These are phyloP conservation scores for Dryas octopetala DNA, from an alignment of 306 rosid species.

Conservation along the genomic window DNA sequence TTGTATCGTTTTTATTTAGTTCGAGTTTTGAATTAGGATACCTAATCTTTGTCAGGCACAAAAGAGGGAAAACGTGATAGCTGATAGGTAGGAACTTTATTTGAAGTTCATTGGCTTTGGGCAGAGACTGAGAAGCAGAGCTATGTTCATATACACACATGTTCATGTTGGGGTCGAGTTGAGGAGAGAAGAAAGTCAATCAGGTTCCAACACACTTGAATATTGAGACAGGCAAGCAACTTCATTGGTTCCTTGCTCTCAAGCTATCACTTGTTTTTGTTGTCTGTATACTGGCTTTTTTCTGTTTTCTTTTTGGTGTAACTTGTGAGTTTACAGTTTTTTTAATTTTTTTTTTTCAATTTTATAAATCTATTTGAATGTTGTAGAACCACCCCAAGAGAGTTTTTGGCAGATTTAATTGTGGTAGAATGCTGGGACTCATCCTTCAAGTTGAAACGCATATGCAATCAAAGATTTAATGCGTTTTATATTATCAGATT, in stretches of 20 bases:
- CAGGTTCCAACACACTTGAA: neutral
- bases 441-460: neutral
- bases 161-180: neutral
- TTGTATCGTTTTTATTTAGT: neutral
- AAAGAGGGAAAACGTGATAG: neutral
- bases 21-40: neutral
- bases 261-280: constrained; percentile 1
- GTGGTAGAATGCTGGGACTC: neutral
- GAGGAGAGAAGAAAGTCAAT: neutral
- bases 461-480: neutral
- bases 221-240: constrained; percentile 1
- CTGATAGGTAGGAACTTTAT: neutral
- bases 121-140: neutral
- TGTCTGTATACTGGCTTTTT: neutral
- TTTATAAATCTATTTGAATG: neutral
- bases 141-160: neutral
- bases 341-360: no score
- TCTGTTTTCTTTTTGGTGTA: neutral
- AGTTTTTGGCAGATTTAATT: neutral
- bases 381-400: neutral
- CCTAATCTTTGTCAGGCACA: neutral
- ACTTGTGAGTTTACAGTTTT: neutral
- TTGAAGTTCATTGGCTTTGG: neutral
- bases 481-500: neutral
- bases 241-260: neutral